phyloP scores from a whole-genome alignment of 768 basidiomycete genomes.

The Boletus eberwhitei region DNA sequence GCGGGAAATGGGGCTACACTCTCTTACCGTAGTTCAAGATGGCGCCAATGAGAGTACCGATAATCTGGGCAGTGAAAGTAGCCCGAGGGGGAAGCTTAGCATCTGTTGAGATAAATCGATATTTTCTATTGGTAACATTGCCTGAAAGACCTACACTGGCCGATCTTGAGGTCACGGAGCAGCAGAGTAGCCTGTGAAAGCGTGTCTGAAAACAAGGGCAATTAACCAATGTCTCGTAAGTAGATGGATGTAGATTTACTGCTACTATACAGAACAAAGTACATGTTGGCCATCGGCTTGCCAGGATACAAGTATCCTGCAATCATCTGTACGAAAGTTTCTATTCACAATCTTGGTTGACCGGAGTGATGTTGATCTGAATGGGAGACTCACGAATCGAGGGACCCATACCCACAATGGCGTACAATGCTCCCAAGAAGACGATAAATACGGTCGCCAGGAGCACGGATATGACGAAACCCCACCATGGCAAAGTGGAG shows the following conservation, averaged over 20 bases:
- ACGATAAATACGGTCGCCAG: constrained; percentile 48
- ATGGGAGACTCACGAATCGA: constrained; percentile 19
- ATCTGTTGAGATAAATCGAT: constrained; percentile 27
- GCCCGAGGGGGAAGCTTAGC: constrained; percentile 62
- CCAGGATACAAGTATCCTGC: constrained; percentile 36
- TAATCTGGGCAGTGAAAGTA: constrained; percentile 56
- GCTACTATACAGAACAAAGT: constrained; percentile 44
- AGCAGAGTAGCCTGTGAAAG: constrained; percentile 47
- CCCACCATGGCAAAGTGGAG: constrained; percentile 61
- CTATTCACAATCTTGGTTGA: constrained; percentile 4
- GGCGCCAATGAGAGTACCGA: constrained; percentile 54
- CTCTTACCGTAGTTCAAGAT: constrained; percentile 43
- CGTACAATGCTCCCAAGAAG: constrained; percentile 52
- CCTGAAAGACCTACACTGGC: constrained; percentile 16
- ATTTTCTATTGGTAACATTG: constrained; percentile 30
- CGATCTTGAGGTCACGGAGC: constrained; percentile 56
- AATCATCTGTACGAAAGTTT: constrained; percentile 35
- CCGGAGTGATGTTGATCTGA: neutral
- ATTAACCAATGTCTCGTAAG: constrained; percentile 38
- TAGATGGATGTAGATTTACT: constrained; percentile 29
- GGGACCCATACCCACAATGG: constrained; percentile 38
- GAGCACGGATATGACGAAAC: constrained; percentile 49
- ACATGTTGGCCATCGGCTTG: constrained; percentile 43
- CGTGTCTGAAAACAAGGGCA: constrained; percentile 39
- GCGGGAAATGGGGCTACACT: neutral